These are phyloP conservation scores for Populus trichocarpa DNA, from an alignment of 441 rosid genomes.

Conservation along the genomic window DNA sequence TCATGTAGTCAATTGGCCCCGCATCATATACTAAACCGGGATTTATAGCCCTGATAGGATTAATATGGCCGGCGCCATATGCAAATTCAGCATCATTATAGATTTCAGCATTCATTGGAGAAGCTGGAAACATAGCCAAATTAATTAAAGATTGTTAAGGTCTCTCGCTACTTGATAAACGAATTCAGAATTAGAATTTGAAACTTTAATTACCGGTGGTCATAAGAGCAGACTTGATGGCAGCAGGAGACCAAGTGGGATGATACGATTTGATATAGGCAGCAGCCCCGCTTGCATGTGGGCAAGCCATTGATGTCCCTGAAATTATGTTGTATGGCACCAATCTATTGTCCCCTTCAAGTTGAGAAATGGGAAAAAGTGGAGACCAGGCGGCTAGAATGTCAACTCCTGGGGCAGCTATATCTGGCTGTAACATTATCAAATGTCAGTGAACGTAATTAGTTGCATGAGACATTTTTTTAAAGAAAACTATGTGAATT, in stretches of 20 bases:
- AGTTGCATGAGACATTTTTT: not conserved
- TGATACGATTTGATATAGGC: slow-evolving; percentile 47
- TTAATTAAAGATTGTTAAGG: too few relatives aligned
- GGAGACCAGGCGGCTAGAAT: slow-evolving; percentile 46
- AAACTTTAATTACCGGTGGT: slow-evolving; percentile 37
- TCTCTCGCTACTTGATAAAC: too few relatives aligned
- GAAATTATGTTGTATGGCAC: slow-evolving; percentile 34
- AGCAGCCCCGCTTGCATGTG: slow-evolving; percentile 46
- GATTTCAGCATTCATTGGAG: slow-evolving; percentile 24
- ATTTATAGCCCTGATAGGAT: slow-evolving; percentile 18
- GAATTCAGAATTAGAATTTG: not conserved
- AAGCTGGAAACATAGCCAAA: slow-evolving; percentile 23
- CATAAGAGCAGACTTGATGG: slow-evolving; percentile 57
- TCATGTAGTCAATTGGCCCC: slow-evolving; percentile 22
- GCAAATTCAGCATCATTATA: slow-evolving; percentile 30
- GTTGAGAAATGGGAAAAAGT: not conserved
- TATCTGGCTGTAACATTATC: slow-evolving; percentile 38
- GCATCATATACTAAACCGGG: slow-evolving; percentile 40
- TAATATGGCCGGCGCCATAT: slow-evolving; percentile 35
- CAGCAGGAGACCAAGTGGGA: slow-evolving; percentile 54
- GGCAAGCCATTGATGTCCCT: slow-evolving; percentile 62
- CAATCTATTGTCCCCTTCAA: slow-evolving; percentile 13
- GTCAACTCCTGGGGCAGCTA: slow-evolving; percentile 43
- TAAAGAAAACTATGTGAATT: not conserved
- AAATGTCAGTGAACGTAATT: too few relatives aligned